These are phyloP conservation scores for Acer campestre DNA, from an alignment of 345 rosid genomes.

Conservation along the genomic window DNA sequence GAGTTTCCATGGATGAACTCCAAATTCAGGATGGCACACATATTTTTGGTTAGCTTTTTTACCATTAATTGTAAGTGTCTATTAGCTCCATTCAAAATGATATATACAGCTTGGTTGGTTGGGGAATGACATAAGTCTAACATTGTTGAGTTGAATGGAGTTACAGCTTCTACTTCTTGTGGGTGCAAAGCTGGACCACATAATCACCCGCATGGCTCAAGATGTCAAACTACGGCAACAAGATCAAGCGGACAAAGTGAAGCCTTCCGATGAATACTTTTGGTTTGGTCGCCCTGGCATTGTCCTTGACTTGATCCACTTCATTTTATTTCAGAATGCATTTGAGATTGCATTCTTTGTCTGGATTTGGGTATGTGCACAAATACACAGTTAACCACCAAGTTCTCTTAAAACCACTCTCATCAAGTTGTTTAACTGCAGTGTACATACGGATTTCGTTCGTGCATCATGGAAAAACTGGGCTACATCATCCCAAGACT, in stretches of 20 bases:
- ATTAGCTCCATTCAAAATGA: neutral
- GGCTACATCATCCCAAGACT: slow-evolving; percentile 73
- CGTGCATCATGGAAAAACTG: slow-evolving; percentile 80
- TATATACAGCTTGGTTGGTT: neutral
- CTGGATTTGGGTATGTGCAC: slow-evolving; percentile 69
- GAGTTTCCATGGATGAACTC: neutral
- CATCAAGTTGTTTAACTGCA: slow-evolving; percentile 17
- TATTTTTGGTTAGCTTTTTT: slow-evolving; percentile 89
- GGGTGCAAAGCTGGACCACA: slow-evolving; percentile 76
- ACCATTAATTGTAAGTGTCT: slow-evolving; percentile 68
- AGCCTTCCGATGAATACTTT: slow-evolving; percentile 75
- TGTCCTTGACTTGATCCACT: slow-evolving; percentile 70
- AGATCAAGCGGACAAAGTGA: slow-evolving; percentile 38
- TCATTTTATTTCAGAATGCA: slow-evolving; percentile 79
- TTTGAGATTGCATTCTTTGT: slow-evolving; percentile 90
- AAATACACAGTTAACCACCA: neutral
- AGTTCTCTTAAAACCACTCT: neutral
- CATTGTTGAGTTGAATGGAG: neutral
- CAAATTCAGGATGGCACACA: slow-evolving; percentile 74
- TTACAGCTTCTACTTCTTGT: slow-evolving; percentile 73
- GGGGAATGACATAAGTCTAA: slow-evolving; percentile 3
- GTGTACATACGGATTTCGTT: slow-evolving; percentile 72
- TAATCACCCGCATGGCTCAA: slow-evolving; percentile 61
- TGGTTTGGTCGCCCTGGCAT: slow-evolving; percentile 64
- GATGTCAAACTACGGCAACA: slow-evolving; percentile 32